Percentiles rank a stretch among this genome's conserved stretches.
Evolutionary conservation across 257 asterid species (phyloP).

Genomic region (Solanum sitiens): DNA sequence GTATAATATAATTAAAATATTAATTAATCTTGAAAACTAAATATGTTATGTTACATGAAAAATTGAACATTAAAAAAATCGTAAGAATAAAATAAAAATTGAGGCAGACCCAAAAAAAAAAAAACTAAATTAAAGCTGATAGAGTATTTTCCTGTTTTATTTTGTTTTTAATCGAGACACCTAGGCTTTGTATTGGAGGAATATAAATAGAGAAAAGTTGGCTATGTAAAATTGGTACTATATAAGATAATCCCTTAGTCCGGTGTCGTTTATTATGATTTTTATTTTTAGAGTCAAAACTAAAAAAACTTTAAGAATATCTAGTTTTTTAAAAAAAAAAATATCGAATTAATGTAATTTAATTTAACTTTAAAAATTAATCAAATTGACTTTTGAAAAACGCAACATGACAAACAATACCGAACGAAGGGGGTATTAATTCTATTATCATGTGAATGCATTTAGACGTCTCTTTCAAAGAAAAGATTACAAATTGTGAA

Average conservation of each 20-base stretch:
- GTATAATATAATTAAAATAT: neutral
- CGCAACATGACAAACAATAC: too few species aligned
- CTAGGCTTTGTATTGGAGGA: neutral
- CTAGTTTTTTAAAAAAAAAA: too few species aligned
- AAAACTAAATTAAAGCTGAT: too few species aligned
- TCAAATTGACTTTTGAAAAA: too few species aligned
- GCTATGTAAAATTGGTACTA: neutral
- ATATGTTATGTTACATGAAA: neutral
- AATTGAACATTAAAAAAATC: neutral
- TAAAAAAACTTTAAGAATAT: too few species aligned
- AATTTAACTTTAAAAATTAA: too few species aligned
- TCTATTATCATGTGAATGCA: neutral
- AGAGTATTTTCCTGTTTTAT: neutral
- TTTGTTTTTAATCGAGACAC: neutral
- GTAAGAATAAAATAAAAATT: too few species aligned
- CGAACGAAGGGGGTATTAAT: rapidly evolving
- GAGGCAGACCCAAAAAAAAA: neutral
- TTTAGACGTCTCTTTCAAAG: neutral
- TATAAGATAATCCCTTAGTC: neutral
- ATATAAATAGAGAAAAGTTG: neutral
- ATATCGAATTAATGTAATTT: too few species aligned
- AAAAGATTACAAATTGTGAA: neutral
- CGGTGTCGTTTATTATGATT: rapidly evolving
- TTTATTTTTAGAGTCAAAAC: too few species aligned
- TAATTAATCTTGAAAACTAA: neutral